Evolutionary conservation across 495 filamentous ascomycete genomes (phyloP), one percentile per base, ranked within the genome.

Genomic region (Neurospora sp.): DNA sequence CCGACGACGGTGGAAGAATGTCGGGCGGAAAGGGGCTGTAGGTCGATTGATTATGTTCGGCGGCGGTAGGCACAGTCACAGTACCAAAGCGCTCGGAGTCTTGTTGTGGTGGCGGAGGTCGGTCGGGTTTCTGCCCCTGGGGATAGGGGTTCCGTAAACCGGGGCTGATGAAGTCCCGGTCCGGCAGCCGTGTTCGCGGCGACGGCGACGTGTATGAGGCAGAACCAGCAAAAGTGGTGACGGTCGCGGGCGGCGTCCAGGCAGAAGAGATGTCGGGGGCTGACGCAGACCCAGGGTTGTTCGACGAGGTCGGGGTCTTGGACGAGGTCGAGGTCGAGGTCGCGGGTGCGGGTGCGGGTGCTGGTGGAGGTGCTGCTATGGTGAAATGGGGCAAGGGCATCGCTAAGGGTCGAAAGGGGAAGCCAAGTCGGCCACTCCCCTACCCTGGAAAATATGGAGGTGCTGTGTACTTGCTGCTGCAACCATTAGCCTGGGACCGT

Each of bases 1-100:
- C 82, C 62, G 82, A 81, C 4, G 77, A 78, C 72, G 82, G 80
- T 42, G 80, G 82, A 46, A 75, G 79, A 70, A 74, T 73, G 12
- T 73, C 31, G 70, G 76, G 69, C 39, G 75, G 72, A 73, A 77
- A 77, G 39, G 76, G 73, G 46, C 74, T 69, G 72, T 35, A 62
- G 54, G 54, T 62, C 12, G 54, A 18, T 18, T 66, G 23, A 31
- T 31, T 35, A 35, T 37, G 54, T 66, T 66, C 3, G 54, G 54
- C 54, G 2, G 54, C 54, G 27, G 12, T 66, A 3, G 27, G 54
- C 54, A 66, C 27, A 35, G 54, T 66, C 27, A 66, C 54, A 18
- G 54, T 75, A 71, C 16, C 75, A 72, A 71, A 74, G 71, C 35
- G 71, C 70, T 31, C 73, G 39, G 59, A 69, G 70, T 39, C 62